Evolutionary conservation across 208 protist species (phyloP).

Genomic region (Wallacemonas rigidus): DNA sequence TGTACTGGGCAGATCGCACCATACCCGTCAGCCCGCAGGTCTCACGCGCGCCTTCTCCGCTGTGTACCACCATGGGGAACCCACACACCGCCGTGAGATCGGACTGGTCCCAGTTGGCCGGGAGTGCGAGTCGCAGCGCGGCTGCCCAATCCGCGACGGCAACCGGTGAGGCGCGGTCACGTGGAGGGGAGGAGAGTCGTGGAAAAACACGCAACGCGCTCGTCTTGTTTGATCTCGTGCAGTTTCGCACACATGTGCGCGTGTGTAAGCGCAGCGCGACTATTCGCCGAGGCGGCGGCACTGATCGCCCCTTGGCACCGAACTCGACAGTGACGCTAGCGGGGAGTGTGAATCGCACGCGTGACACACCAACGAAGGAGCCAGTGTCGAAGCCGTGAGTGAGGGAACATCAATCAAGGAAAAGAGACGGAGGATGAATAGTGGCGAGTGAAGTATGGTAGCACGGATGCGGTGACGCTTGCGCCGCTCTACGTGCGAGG

Average conservation of each 20-base stretch:
- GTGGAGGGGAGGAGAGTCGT: conserved; percentile 1
- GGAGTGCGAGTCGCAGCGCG: neutral
- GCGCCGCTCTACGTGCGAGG: too few relatives aligned
- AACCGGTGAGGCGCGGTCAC: conserved; percentile 5
- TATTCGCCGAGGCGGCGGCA: conserved; percentile 21
- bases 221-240: conserved; percentile 76
- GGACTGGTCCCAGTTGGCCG: neutral
- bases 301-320: neutral
- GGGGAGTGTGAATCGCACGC: neutral
- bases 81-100: neutral
- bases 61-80: neutral
- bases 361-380: neutral
- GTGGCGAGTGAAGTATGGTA: neutral
- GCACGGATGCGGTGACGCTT: too few relatives aligned
- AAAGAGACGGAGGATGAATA: conserved; percentile 10
- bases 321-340: neutral
- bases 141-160: neutral
- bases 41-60: conserved; percentile 1
- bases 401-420: conserved; percentile 1
- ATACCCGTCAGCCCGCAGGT: neutral
- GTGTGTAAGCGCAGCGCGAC: conserved; percentile 32
- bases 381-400: neutral
- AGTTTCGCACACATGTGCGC: conserved; percentile 60
- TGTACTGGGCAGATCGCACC: conserved; percentile 47
- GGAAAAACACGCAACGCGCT: conserved; percentile 20